Evolutionary conservation across 139 green algal genomes (phyloP), one percentile per base, ranked within the genome.

Genomic region (Picocystis salinarum): DNA sequence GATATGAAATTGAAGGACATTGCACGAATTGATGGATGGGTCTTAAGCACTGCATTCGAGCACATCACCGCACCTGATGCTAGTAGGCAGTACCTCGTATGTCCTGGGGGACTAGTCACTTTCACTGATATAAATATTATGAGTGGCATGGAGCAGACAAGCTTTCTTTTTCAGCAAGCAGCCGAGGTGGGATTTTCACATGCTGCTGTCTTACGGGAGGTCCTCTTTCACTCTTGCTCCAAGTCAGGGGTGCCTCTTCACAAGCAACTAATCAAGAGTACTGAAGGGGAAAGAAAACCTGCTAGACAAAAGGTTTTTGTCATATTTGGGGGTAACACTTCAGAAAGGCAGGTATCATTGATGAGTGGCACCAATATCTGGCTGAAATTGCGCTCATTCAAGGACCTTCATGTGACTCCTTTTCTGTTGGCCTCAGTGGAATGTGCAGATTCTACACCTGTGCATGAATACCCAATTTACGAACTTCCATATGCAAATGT

Each of bases 181-280:
- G 53, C 71, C 0, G 58, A 82, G 45, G 39, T 76, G 23, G 75
- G 76, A 15, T 39, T 87, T 2, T 55, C 56, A 3, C 76, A 75
- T 19, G 45, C 47, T 1, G 52, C 45, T 9, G 34, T 85, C 20
- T 52, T 86, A 5, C 56, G 71, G 9, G 63, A 69, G 49, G 48
- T 85, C 3, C 40, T 81, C 6, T 42, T n/a, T 1, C n/a, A n/a
- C n/a, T n/a, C n/a, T 44, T 10, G 7, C 46, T 51, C 4, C 9
- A 40, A 6, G 56, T 29, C 13, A 33, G 54, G 10, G 19, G n/a
- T 7, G 29, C 40, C 5, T 30, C 44, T 46, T 19, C 45, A 9
- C 41, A 47, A 40, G 40, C 59, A 58, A 28, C 31, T 13, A n/a
- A n/a, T 33, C 41, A 12, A n/a, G n/a, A n/a, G n/a, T n/a, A n/a